These are phyloP conservation scores for Coemansia umbellata DNA, from an alignment of 192 early-diverging fungal genomes.

Conservation along the genomic window DNA sequence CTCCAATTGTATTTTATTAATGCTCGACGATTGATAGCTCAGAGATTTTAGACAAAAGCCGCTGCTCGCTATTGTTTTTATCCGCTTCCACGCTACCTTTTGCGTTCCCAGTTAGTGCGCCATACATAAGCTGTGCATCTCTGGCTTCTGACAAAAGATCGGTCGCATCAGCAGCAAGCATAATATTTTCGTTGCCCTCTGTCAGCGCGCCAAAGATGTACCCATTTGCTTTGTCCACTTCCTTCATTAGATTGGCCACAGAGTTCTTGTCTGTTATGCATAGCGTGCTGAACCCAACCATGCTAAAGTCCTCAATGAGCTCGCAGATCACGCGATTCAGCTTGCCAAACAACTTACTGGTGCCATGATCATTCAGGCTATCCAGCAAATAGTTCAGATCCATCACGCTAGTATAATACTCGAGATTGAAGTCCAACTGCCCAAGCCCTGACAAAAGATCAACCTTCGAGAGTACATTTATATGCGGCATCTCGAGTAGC, in stretches of 20 bases:
- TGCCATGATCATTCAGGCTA: constrained; percentile 63
- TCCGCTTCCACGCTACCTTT: neutral
- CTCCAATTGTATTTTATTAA: no score
- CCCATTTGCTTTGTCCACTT: constrained; percentile 89
- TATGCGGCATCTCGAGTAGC: constrained; percentile 89
- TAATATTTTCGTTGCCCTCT: constrained; percentile 73
- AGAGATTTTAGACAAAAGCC: neutral
- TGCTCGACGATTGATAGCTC: constrained; percentile 1
- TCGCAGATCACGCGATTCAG: constrained; percentile 85
- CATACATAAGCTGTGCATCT: constrained; percentile 42
- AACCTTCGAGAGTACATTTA: constrained; percentile 96
- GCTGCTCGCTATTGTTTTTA: constrained; percentile 2
- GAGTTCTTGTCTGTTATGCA: constrained; percentile 78
- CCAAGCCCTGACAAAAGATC: constrained; percentile 85
- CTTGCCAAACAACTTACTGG: constrained; percentile 55
- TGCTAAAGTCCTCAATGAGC: constrained; percentile 84
- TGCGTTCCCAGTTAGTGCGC: neutral
- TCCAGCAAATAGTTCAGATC: constrained; percentile 81
- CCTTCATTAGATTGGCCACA: constrained; percentile 69
- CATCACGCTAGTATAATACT: constrained; percentile 94
- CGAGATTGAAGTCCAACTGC: constrained; percentile 71
- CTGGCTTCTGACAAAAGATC: constrained; percentile 37
- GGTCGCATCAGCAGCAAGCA: constrained; percentile 46
- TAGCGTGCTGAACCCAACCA: constrained; percentile 91
- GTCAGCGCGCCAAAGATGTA: constrained; percentile 82